Evolutionary conservation across 164 flowering plant genomes (phyloP), one percentile per base, ranked within the genome.

Genomic region (Magnolia changhungtana): DNA sequence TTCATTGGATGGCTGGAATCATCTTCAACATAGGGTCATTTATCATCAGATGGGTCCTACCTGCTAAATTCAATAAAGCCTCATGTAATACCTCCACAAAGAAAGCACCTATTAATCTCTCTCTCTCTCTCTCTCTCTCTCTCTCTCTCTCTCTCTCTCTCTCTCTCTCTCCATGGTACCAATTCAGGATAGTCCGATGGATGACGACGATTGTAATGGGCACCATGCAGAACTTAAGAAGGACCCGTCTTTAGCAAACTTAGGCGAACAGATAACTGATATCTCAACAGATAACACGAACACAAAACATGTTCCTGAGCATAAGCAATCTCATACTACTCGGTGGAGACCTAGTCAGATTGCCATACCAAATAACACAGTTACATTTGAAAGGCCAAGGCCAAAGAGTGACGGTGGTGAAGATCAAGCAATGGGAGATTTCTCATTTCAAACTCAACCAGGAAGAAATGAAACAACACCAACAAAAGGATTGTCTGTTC

Each of bases 121-220:
- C n/a, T n/a, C n/a, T 1, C 24, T 23, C 24, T 23, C 24, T 23
- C 24, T 23, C 24, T 23, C 24, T 52, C 14, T 52, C 59, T 52
- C 59, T 52, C 59, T 52, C 59, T 8, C 13, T 27, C 29, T 27
- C 27, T 14, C 14, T 52, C 13, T 52, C 14, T 52, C 59, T 52
- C 59, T 52, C 61, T 55, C 61, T 11, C 16, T 37, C 27, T 68
- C 8, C 49, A 37, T 68, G 51, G 51, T 6, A 37, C 45, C 45
- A 37, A 37, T 58, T 29, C 90, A 92, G 97, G 84, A 70, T 79
- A 84, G 80, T 80, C 90, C 95, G 1, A 67, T 18, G 16, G 93
- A 89, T 7, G 97, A 81, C n/a, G 94, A 87, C 2, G 92, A 87
- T 59, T 84, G 24, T 66, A 8, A 64, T 4, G 21, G 67, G 67